Evolutionary conservation across 805 yeast species (phyloP), one percentile per base, ranked within the genome.

Genomic region (Saturnispora hagleri): DNA sequence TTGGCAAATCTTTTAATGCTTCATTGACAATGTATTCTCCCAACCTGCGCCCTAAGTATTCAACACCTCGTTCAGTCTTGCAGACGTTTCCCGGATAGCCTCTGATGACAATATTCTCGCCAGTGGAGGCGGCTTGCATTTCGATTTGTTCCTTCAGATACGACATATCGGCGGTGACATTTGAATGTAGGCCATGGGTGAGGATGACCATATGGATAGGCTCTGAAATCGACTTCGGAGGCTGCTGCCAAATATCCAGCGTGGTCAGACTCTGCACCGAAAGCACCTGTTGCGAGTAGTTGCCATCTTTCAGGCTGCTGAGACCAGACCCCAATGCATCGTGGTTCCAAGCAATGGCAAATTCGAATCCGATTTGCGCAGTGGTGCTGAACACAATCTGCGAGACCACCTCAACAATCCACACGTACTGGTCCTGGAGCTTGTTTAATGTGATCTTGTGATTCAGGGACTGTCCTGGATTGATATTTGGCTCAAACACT

Each of bases 101-200:
- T 59, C 95, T 74, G 3, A 91, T 84, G 3, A 90, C 78, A 5
- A 90, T 68, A 61, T 88, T 88, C 36, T 81, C 85, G 3, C 77
- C 73, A 0, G 75, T 65, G n/a, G 58, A 59, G 7, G 58, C 62
- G 0, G 74, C 68, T 48, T 57, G 62, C 27, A 69, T 64, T 56
- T 87, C 93, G 15, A 93, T 79, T 59, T 75, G 76, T 60, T 93
- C 98, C 58, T 89, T 89, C 52, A 91, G 61, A 60, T 84, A 90
- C 18, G 87, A 73, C 95, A 93, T 80, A 66, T 93, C 99, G 10
- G 96, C 89, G 1, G 93, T 83, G 4, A 83, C 77, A 61, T 90
- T 93, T 1, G 97, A 87, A 61, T 89, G 95, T 26, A 93, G 75
- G 0, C 99, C 99, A 65, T 93, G 99, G 0, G 97, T 89, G 12